Evolutionary conservation across 108 stramenopile genomes (phyloP).

Genomic region (Conticribra guillardii): DNA sequence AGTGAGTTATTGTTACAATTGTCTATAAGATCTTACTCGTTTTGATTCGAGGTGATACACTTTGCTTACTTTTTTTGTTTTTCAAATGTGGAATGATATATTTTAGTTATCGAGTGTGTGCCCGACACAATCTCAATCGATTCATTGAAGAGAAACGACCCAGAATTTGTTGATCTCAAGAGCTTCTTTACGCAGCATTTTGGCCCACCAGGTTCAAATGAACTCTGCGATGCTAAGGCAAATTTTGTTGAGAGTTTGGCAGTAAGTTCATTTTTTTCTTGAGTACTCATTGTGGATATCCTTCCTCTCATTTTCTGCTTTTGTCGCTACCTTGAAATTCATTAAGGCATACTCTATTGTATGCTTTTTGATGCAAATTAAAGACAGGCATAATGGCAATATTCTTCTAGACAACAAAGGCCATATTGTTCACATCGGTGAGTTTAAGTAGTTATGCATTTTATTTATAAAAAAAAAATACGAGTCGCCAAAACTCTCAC

Average conservation of each 20-base stretch:
- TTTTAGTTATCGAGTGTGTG: slow-evolving; percentile 90
- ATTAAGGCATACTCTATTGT: slow-evolving; percentile 87
- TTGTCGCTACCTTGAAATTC: not conserved
- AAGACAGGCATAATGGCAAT: slow-evolving; percentile 97
- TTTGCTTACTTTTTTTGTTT: not conserved
- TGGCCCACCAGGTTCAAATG: slow-evolving; percentile 65
- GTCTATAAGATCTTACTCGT: not conserved
- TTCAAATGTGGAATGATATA: not conserved
- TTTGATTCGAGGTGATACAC: not conserved
- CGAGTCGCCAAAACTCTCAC: too few relatives aligned
- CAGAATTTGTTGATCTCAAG: slow-evolving; percentile 75
- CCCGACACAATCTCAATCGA: slow-evolving; percentile 95
- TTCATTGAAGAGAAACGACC: slow-evolving; percentile 89
- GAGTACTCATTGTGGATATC: not conserved
- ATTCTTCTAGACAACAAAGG: slow-evolving; percentile 94
- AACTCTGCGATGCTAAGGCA: slow-evolving; percentile 76
- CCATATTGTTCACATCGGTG: slow-evolving; percentile 90
- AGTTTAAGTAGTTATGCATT: not conserved
- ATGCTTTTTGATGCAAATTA: slow-evolving; percentile 96
- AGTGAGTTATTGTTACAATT: slow-evolving; percentile 34
- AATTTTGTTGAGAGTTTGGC: slow-evolving; percentile 95
- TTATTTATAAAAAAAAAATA: too few relatives aligned
- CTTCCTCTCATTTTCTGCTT: not conserved
- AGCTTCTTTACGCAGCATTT: slow-evolving; percentile 88
- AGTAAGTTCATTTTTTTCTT: slow-evolving; percentile 18